Evolutionary conservation across 1,284 basidiomycete genomes (phyloP), one percentile per base, ranked within the genome.

Genomic region (Volvariella surrecta): DNA sequence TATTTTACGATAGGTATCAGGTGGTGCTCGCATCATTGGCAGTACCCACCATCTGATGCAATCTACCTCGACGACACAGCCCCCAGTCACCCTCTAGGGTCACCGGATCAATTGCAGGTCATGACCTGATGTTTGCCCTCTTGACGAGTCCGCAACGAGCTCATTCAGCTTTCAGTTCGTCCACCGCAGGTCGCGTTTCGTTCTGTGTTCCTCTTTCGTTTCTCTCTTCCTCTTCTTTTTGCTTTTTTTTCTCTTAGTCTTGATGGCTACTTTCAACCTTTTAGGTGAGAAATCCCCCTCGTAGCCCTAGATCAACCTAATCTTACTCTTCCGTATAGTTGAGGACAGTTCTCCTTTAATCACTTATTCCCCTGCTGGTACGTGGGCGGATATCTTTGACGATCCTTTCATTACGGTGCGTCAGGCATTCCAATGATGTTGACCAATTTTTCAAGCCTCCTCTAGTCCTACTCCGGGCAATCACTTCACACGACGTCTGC

Each of bases 321-420:
- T 24, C 19, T 45, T 7, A 39, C 42, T 17, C 39, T 39, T 17
- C 43, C 32, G 35, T 24, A 51, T 45, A 72, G 70, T 65, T 45
- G 70, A 70, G 50, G 68, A 70, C 48, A 58, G 61, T 49, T 70
- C 70, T 51, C 70, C 70, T 54, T 58, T 73, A 47, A 63, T 73
- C 50, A 52, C 58, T 46, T 74, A 70, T 48, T 52, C 55, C 22
- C 71, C 71, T 45, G 52, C 54, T 46, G 64, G 61, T 45, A 64
- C 68, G 46, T 74, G 70, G 71, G 54, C 49, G 37, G 71, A 72
- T 53, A 58, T 61, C 19, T 45, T 45, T 30, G 54, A 58, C 22
- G 67, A 70, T 52, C 48, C 60, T 13, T 54, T 60, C 28, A 54
- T 58, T 50, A 41, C 57, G 49, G 71, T 71, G 43, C 49, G 66